Evolutionary conservation across 2,329 filamentous ascomycete species (phyloP), one percentile per base, ranked within the genome.

Genomic region (Exophiala aquamarina): DNA sequence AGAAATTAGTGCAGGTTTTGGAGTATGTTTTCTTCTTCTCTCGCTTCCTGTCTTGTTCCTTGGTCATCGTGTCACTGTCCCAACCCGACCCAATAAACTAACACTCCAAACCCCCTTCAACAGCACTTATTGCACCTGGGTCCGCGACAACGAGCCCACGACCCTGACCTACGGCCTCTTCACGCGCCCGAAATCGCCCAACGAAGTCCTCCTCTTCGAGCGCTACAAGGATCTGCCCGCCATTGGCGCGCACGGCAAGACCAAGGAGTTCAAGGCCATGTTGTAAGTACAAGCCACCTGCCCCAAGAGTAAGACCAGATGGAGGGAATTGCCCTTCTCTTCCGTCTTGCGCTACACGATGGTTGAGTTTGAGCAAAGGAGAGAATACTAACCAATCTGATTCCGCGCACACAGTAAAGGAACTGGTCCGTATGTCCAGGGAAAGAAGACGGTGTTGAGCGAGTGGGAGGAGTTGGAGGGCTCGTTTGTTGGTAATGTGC

Each of bases 381-480:
- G n/a, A n/a, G n/a, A n/a, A n/a, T n/a, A 28, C 6, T 8, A 13
- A 33, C 17, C 6, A 15, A 4, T 4, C 34, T 32, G n/a, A 33
- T 9, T 6, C 29, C n/a, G n/a, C n/a, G n/a, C n/a, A n/a, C 15
- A 44, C 41, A 56, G 53, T 38, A 54, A 49, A 40, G 53, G 32
- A 15, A 44, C 41, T 10, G 41, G 41, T 23, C 31, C 41, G 4
- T 44, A 44, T 15, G 20, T 44, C 20, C 33, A 33, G 32, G 41
- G 41, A 10, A 44, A 21, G 19, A 32, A 34, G 65, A 2, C 86
- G 79, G 37, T 51, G 14, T 36, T 58, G 28, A 48, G 38, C 32
- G 53, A 58, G 41, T 58, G 41, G 40, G 44, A 48, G 32, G 55
- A 57, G 39, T 35, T 49, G 6, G 52, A 57, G 6, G 49, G 48